phyloP scores from a whole-genome alignment of 495 filamentous ascomycete species.

The Penicillium samsonianum region DNA sequence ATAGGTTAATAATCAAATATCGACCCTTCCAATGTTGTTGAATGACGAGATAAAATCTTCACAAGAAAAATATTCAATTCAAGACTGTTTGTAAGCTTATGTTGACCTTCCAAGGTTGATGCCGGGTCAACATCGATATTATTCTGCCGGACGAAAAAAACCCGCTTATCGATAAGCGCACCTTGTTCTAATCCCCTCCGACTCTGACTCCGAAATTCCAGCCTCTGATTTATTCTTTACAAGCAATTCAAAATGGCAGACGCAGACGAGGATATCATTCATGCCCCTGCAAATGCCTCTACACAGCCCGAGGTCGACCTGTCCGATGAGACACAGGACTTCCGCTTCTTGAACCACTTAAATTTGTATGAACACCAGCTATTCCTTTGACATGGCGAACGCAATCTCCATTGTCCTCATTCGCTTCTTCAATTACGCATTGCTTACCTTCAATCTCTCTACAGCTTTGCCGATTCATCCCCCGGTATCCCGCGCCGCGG shows the following conservation, averaged over 20 bases:
- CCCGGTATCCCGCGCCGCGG: conserved; percentile 70
- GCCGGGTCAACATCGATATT: neutral
- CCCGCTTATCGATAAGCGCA: conserved; percentile 22
- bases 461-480: conserved; percentile 30
- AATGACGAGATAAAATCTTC: neutral
- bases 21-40: neutral
- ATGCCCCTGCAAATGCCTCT: conserved; percentile 29
- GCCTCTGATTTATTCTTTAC: neutral
- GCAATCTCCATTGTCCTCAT: neutral
- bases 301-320: conserved; percentile 60
- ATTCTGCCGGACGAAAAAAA: neutral
- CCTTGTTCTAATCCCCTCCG: conserved; percentile 5
- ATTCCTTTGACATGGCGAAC: neutral
- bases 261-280: conserved; percentile 49
- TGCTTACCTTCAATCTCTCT: conserved; percentile 26
- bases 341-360: conserved; percentile 67
- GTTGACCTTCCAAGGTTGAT: too few species aligned
- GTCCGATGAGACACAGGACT: conserved; percentile 87
- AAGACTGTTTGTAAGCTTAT: too few species aligned
- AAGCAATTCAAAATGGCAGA: conserved; percentile 44
- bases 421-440: conserved; percentile 5
- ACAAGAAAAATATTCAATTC: neutral
- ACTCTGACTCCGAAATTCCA: conserved; percentile 1
- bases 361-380: conserved; percentile 47
- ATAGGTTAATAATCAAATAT: neutral